Evolutionary conservation across 176 grass and related monocot species (phyloP).

Genomic region (Typha latifolia): DNA sequence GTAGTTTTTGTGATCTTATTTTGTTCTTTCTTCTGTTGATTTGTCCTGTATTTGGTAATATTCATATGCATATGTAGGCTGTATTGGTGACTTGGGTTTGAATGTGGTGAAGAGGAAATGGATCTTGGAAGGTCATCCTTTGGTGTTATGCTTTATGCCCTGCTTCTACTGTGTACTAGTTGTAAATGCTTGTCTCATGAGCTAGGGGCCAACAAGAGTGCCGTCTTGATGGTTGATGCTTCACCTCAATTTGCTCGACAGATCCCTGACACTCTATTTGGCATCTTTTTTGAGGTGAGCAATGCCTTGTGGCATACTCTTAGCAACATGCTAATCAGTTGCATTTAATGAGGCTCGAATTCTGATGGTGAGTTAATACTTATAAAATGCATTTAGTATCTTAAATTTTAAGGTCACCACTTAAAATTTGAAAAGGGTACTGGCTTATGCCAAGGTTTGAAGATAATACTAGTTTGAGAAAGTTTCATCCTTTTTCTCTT

Average conservation of each 20-base stretch:
- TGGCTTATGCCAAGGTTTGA: too few relatives aligned
- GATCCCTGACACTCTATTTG: slow-evolving; percentile 62
- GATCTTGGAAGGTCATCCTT: slow-evolving; percentile 4
- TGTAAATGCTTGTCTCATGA: slow-evolving; percentile 25
- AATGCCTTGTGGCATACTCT: neutral
- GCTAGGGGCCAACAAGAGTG: slow-evolving; percentile 21
- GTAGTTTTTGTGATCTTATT: neutral
- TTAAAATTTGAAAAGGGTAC: too few relatives aligned
- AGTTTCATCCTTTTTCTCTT: too few relatives aligned
- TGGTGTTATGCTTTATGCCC: neutral
- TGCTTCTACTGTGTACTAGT: slow-evolving; percentile 22
- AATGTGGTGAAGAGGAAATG: slow-evolving; percentile 23
- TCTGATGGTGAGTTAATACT: too few relatives aligned
- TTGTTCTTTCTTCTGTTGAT: neutral
- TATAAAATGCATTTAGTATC: too few relatives aligned
- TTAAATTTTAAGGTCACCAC: too few relatives aligned
- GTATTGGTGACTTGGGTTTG: neutral
- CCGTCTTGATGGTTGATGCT: slow-evolving; percentile 39
- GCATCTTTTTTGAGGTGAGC: slow-evolving; percentile 81
- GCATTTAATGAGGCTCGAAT: neutral
- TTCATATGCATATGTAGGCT: slow-evolving; percentile 17
- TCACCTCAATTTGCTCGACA: slow-evolving; percentile 31
- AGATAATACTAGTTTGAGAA: too few relatives aligned
- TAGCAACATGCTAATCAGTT: neutral
- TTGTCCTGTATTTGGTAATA: neutral